A percentile compares a stretch with the other conserved stretches of the same genome.
These are phyloP conservation scores for Abrus pulchellus DNA, from an alignment of 306 rosid genomes.

Conservation along the genomic window DNA sequence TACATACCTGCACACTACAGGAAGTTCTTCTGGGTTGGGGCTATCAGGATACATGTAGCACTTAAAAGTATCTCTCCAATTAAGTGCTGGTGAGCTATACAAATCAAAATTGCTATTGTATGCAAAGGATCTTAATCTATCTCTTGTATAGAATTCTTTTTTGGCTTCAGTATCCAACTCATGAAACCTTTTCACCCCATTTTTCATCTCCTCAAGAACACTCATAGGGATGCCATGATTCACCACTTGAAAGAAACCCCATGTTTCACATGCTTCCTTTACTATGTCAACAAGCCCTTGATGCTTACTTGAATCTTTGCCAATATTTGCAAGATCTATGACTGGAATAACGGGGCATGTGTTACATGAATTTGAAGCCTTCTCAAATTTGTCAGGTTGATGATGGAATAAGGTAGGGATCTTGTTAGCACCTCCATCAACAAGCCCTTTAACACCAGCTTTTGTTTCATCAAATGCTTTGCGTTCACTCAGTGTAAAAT, in stretches of 20 bases:
- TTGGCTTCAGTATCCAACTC: slow-evolving; percentile 32
- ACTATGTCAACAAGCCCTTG: slow-evolving; percentile 13
- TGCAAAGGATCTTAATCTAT: neutral
- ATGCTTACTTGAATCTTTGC: neutral
- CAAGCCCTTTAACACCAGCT: slow-evolving; percentile 50
- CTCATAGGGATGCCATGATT: slow-evolving; percentile 47
- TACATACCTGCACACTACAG: slow-evolving; percentile 45
- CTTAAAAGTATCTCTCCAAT: slow-evolving; percentile 44
- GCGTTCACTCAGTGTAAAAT: slow-evolving; percentile 40
- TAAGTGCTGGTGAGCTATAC: slow-evolving; percentile 48
- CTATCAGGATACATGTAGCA: slow-evolving; percentile 45
- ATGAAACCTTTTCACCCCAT: slow-evolving; percentile 41
- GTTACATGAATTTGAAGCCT: slow-evolving; percentile 18
- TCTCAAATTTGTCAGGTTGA: slow-evolving; percentile 23
- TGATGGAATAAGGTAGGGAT: slow-evolving; percentile 61
- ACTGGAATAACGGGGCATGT: slow-evolving; percentile 47
- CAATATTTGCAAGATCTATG: slow-evolving; percentile 48
- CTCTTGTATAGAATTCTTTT: slow-evolving; percentile 35
- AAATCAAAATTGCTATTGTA: slow-evolving; percentile 52
- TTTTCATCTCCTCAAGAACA: slow-evolving; percentile 48
- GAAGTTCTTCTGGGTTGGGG: slow-evolving; percentile 45
- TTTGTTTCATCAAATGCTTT: slow-evolving; percentile 55
- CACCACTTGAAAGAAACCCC: slow-evolving; percentile 53
- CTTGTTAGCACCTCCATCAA: slow-evolving; percentile 63
- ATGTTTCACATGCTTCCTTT: slow-evolving; percentile 43